Conservation (phyloP, 148 eudicot species). For the Dianthus caryophyllus region DNA sequence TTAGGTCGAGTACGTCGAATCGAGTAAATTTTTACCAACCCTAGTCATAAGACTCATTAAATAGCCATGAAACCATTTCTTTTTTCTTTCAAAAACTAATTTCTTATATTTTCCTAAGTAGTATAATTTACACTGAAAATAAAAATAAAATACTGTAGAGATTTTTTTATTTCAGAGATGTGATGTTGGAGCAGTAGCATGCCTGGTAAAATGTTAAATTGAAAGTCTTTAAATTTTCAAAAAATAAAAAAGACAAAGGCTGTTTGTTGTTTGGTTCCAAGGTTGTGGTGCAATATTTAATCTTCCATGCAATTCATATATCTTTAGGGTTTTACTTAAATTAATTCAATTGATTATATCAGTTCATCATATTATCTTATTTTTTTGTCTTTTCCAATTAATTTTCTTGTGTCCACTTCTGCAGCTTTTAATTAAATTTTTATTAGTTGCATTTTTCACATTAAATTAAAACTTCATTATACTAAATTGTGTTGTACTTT, state of each 20-base stretch:
- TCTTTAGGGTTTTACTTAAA: background rate
- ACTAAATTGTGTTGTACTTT: background rate
- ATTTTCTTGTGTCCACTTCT: background rate
- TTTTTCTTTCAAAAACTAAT: too few relatives aligned
- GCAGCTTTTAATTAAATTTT: constrained; percentile 15
- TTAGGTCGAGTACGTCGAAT: too few relatives aligned
- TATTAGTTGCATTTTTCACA: background rate
- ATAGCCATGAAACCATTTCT: too few relatives aligned
- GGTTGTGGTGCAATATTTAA: constrained; percentile 5
- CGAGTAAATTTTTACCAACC: too few relatives aligned
- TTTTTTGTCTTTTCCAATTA: constrained; percentile 22
- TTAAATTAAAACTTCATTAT: background rate
- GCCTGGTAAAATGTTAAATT: constrained; percentile 17
- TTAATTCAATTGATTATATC: background rate
- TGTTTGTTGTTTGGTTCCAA: constrained; percentile 26
- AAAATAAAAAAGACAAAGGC: constrained; percentile 26
- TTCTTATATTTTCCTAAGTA: too few relatives aligned
- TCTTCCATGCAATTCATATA: constrained; percentile 16
- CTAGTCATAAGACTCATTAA: too few relatives aligned
- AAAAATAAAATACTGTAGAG: constrained; percentile 30
- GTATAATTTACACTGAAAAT: too few relatives aligned
- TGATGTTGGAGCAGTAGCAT: constrained; percentile 34
- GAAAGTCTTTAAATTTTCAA: background rate
- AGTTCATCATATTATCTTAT: background rate
- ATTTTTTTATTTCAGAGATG: constrained; percentile 35